phyloP scores from a whole-genome alignment of 208 protist species.

The Leishmania tropica region DNA sequence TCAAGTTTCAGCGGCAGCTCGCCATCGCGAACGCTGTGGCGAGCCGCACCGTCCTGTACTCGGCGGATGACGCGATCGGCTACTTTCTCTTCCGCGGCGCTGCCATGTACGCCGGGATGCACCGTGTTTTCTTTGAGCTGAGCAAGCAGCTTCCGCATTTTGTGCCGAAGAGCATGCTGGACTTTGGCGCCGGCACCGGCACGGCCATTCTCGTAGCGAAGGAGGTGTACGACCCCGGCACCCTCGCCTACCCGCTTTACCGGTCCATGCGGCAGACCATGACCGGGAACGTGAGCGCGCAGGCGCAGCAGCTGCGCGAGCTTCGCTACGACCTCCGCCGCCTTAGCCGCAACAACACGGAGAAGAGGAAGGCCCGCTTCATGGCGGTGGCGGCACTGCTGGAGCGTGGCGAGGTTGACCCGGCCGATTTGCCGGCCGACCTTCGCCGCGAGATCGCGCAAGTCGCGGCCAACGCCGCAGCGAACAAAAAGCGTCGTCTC shows the following conservation, averaged over 20 bases:
- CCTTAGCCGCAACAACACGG: conserved; percentile 75
- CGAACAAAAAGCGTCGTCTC: conserved; percentile 53
- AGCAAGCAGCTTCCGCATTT: conserved; percentile 89
- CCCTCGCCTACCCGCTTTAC: conserved; percentile 87
- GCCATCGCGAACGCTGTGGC: conserved; percentile 82
- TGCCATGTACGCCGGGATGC: conserved; percentile 89
- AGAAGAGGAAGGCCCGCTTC: conserved; percentile 87
- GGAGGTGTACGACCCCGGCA: conserved; percentile 87
- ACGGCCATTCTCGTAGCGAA: conserved; percentile 86
- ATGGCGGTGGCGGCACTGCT: conserved; percentile 88
- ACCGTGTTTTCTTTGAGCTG: conserved; percentile 88
- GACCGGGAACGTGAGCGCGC: conserved; percentile 64
- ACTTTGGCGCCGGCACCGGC: conserved; percentile 88
- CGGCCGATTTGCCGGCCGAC: conserved; percentile 69
- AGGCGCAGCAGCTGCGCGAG: conserved; percentile 58
- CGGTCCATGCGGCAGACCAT: conserved; percentile 85
- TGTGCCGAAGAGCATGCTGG: conserved; percentile 86
- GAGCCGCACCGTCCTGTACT: conserved; percentile 83
- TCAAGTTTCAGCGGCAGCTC: conserved; percentile 88
- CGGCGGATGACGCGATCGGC: conserved; percentile 80
- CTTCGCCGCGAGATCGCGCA: conserved; percentile 74
- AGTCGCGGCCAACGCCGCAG: conserved; percentile 62
- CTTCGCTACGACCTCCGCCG: conserved; percentile 77
- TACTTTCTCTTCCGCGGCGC: conserved; percentile 90
- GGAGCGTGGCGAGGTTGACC: conserved; percentile 75